These are phyloP conservation scores for Hanseniaspora taiwanica DNA, from an alignment of 805 yeast species.

Conservation along the genomic window DNA sequence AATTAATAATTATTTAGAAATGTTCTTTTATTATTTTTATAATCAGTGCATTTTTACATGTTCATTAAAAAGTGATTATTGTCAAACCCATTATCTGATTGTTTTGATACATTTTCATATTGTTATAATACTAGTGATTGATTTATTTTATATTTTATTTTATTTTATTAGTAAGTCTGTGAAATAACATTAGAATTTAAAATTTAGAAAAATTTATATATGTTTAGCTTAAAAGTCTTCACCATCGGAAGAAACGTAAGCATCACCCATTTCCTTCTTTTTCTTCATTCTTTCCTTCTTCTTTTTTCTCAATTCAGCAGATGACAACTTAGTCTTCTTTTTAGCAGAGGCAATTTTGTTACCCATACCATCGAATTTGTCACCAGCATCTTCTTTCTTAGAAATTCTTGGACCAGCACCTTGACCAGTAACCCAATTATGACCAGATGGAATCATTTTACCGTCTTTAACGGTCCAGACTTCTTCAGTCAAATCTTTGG, in stretches of 20 bases:
- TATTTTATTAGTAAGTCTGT: no score
- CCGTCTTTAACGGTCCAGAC: slow-evolving; percentile 99
- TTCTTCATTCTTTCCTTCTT: slow-evolving; percentile 99
- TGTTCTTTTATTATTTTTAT: neutral
- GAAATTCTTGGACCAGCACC: slow-evolving; percentile 99
- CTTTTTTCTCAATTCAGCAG: slow-evolving; percentile 99
- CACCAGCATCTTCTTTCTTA: slow-evolving; percentile 93
- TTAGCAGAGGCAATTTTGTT: slow-evolving; percentile 94
- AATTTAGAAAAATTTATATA: slow-evolving; percentile 18
- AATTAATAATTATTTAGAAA: neutral
- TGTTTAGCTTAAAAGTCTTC: slow-evolving; percentile 55
- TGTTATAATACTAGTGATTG: no score
- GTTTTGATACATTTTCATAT: neutral
- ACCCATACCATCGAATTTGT: slow-evolving; percentile 99
- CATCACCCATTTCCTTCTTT: slow-evolving; percentile 99
- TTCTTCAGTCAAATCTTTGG: slow-evolving; percentile 98
- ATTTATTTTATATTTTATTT: no score
- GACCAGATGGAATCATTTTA: slow-evolving; percentile 99
- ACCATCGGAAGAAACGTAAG: slow-evolving; percentile 88
- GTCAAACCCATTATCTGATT: slow-evolving; percentile 1
- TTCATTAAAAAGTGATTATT: slow-evolving; percentile 1
- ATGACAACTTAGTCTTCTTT: slow-evolving; percentile 95
- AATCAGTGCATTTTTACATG: slow-evolving; percentile 1
- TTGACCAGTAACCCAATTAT: slow-evolving; percentile 99
- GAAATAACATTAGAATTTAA: no score